These are phyloP conservation scores for Alternaria incomplexa DNA, from an alignment of 2,329 filamentous ascomycete genomes.

Conservation along the genomic window DNA sequence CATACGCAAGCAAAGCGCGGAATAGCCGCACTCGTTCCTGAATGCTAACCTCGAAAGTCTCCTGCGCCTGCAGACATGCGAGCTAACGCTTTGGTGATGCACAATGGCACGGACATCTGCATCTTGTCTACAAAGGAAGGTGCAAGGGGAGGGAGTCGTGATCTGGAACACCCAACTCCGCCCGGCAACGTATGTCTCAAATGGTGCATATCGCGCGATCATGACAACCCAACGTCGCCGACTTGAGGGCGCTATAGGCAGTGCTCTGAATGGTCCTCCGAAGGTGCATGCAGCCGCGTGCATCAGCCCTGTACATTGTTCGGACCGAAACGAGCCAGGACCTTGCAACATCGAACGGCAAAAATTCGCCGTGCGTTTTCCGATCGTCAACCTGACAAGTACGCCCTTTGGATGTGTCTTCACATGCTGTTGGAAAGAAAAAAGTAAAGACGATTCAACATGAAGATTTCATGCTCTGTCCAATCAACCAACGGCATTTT, in stretches of 20 bases:
- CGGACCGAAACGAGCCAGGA: slow-evolving; percentile 1
- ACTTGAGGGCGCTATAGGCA: slow-evolving; percentile 16
- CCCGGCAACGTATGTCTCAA: slow-evolving; percentile 8
- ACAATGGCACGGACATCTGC: slow-evolving; percentile 9
- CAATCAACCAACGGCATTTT: background rate
- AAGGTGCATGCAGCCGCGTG: slow-evolving; percentile 4
- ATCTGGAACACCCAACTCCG: slow-evolving; percentile 6
- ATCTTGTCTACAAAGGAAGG: slow-evolving; percentile 14
- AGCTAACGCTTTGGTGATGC: slow-evolving; percentile 4
- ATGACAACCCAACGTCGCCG: slow-evolving; percentile 8
- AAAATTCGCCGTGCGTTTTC: background rate
- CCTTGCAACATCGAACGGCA: background rate
- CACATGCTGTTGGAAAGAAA: background rate
- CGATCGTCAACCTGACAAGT: background rate
- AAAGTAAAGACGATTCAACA: background rate
- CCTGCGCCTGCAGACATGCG: slow-evolving; percentile 3
- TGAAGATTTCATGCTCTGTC: background rate
- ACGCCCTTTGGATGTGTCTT: background rate
- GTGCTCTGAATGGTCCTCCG: slow-evolving; percentile 16
- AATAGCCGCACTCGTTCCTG: slow-evolving; percentile 12
- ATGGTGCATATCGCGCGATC: slow-evolving; percentile 2
- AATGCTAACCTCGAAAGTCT: slow-evolving; percentile 8
- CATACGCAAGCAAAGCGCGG: background rate
- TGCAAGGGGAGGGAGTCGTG: slow-evolving; percentile 4
- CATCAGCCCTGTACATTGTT: slow-evolving; percentile 1